Conservation (phyloP, 768 basidiomycete species). For the Macrolepiota dolichaula region DNA sequence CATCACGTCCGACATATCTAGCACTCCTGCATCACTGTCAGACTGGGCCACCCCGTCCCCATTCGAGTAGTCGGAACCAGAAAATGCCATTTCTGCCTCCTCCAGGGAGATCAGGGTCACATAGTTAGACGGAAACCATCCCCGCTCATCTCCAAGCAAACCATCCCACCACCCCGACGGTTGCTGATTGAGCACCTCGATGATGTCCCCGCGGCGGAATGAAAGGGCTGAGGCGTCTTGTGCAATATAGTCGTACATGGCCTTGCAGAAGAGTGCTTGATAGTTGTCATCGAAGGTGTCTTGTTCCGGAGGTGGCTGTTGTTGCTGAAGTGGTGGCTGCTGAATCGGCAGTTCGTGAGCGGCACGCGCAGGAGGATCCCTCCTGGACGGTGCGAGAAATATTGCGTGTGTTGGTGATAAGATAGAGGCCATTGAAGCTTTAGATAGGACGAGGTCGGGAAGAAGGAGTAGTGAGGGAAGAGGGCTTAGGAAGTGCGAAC, state of each 20-base stretch:
- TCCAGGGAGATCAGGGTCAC: conserved; percentile 76
- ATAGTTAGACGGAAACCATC: conserved; percentile 98
- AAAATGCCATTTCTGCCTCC: conserved; percentile 69
- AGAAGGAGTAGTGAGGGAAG: not conserved
- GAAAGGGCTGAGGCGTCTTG: conserved; percentile 86
- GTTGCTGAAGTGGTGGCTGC: conserved; percentile 3
- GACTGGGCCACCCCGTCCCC: conserved; percentile 23
- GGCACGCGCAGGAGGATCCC: not conserved
- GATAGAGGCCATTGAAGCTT: not conserved
- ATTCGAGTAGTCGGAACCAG: conserved; percentile 45
- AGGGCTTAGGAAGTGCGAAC: not conserved
- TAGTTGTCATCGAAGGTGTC: conserved; percentile 45
- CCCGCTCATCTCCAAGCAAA: conserved; percentile 81
- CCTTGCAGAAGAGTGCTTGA: conserved; percentile 83
- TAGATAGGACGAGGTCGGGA: not conserved
- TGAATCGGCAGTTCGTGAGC: not conserved
- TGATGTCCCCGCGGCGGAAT: conserved; percentile 83
- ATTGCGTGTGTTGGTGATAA: conserved; percentile 1
- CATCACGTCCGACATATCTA: conserved; percentile 49
- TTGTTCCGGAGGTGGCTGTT: conserved; percentile 16
- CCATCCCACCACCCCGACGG: conserved; percentile 99
- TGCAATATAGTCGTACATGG: conserved; percentile 89
- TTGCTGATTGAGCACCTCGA: conserved; percentile 88
- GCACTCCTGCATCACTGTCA: conserved; percentile 29
- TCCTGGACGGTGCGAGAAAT: not conserved